phyloP scores from a whole-genome alignment of 495 filamentous ascomycete genomes.

The Penicillium lagena region DNA sequence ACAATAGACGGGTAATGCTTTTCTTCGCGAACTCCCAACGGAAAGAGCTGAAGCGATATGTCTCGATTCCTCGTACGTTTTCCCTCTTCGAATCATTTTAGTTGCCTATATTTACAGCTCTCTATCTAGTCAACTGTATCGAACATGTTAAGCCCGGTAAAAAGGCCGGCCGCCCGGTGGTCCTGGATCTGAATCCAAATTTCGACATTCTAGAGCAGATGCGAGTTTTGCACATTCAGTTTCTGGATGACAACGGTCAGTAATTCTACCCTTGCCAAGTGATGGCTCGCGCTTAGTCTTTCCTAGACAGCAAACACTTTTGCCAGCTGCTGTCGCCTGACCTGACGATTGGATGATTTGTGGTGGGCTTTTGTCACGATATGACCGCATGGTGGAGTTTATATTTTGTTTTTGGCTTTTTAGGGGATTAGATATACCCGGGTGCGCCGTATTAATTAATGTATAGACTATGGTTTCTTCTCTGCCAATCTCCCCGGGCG shows the following conservation, averaged over 20 bases:
- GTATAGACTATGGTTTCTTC: too few relatives aligned
- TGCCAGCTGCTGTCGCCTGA: conserved; percentile 21
- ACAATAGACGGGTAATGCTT: conserved; percentile 31
- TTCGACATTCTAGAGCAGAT: conserved; percentile 38
- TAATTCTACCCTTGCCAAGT: background rate
- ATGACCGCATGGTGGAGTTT: background rate
- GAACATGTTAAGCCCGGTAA: conserved; percentile 33
- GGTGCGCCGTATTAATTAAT: background rate
- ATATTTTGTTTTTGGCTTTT: background rate
- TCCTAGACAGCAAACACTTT: conserved; percentile 15
- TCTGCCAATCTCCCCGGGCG: too few relatives aligned
- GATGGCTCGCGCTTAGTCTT: conserved; percentile 1
- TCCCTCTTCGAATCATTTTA: too few relatives aligned
- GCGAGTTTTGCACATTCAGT: conserved; percentile 33
- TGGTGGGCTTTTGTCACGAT: background rate
- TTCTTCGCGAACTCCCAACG: conserved; percentile 43
- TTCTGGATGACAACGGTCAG: conserved; percentile 39
- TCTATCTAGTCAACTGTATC: conserved; percentile 37
- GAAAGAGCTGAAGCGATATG: conserved; percentile 34
- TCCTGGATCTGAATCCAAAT: conserved; percentile 34
- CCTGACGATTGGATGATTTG: conserved; percentile 20
- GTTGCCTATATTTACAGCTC: background rate
- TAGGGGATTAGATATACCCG: too few relatives aligned
- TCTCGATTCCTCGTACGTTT: conserved; percentile 36
- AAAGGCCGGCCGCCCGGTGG: conserved; percentile 33